phyloP scores from a whole-genome alignment of 768 basidiomycete genomes.

The Agaricus blazei region DNA sequence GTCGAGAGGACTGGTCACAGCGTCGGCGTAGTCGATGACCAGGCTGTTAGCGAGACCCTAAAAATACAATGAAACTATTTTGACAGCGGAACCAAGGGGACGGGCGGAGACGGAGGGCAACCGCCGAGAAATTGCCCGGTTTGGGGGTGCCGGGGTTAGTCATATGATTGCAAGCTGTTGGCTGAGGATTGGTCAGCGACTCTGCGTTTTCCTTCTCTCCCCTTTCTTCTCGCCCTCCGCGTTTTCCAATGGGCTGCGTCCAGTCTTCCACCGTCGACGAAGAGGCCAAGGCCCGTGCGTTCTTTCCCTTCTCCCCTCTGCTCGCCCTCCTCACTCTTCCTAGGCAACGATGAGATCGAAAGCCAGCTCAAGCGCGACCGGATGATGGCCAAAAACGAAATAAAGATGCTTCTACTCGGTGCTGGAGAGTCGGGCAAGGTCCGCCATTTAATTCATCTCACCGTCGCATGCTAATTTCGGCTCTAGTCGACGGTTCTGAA shows the following conservation, averaged over 20 bases:
- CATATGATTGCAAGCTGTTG: neutral
- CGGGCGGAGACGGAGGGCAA: neutral
- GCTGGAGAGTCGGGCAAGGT: constrained; percentile 98
- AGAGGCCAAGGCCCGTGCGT: constrained; percentile 81
- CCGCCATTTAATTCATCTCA: constrained; percentile 12
- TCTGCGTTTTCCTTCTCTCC: neutral
- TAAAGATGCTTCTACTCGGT: constrained; percentile 93
- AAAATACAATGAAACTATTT: too few relatives aligned
- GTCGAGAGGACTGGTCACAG: too few relatives aligned
- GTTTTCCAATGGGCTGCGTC: constrained; percentile 60
- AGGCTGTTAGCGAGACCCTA: too few relatives aligned
- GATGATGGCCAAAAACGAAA: constrained; percentile 88
- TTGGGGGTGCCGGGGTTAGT: constrained; percentile 1
- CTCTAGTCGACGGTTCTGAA: constrained; percentile 83
- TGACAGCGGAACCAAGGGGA: too few relatives aligned
- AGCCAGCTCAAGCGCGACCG: constrained; percentile 86
- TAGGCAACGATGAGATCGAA: constrained; percentile 93
- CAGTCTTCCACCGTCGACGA: constrained; percentile 68
- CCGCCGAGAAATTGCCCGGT: neutral
- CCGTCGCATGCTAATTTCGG: neutral
- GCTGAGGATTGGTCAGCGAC: constrained; percentile 1
- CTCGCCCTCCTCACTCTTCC: neutral
- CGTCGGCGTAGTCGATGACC: too few relatives aligned
- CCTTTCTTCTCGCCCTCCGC: constrained; percentile 3
- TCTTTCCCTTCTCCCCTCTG: neutral